Evolutionary conservation across 1,139 yeast genomes (phyloP), one percentile per base, ranked within the genome.

Genomic region (Kurtzmaniella quercitrusa): DNA sequence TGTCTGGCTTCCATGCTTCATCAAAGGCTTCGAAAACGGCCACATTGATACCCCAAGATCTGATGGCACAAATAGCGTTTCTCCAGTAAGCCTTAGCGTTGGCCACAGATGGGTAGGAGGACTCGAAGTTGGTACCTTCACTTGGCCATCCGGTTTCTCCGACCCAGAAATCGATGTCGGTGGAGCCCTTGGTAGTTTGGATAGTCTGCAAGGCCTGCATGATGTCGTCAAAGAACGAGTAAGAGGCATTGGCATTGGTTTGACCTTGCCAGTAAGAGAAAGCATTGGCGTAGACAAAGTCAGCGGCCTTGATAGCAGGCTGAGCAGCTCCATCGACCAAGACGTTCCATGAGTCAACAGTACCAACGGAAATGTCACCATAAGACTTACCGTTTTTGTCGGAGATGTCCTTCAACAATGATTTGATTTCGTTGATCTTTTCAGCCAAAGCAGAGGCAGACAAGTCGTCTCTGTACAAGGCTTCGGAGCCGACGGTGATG

Each of bases 111-210:
- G 98, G 96, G 40, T 67, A 61, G 45, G 93, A 67, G 51, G 59
- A 44, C 60, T 81, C 87, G 58, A 69, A 90, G 63, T 73, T 68
- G 51, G 89, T 81, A 65, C 98, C 98, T 11, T 75, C 82, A 39
- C 96, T 80, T 62, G 98, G 96, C 96, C 97, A 91, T 56, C 98
- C 98, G 53, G 98, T 93, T 76, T 93, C 98, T 63, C 98, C 98
- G 59, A 91, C 93, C 90, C 93, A 90, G 75, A 91, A 89, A 48
- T 79, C 76, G 56, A 90, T 77, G 66, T 88, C 90, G 48, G 91
- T 84, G 46, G 85, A 70, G 50, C 95, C 96, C 76, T 91, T 91
- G 53, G 80, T 68, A 54, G 89, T 72, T 75, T 90, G 96, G 60
- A 91, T 80, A 48, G 77, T 75, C 74, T 87, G 95, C 65, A 91